Conservation (phyloP, 306 rosid species). For the Trifolium pratense region DNA sequence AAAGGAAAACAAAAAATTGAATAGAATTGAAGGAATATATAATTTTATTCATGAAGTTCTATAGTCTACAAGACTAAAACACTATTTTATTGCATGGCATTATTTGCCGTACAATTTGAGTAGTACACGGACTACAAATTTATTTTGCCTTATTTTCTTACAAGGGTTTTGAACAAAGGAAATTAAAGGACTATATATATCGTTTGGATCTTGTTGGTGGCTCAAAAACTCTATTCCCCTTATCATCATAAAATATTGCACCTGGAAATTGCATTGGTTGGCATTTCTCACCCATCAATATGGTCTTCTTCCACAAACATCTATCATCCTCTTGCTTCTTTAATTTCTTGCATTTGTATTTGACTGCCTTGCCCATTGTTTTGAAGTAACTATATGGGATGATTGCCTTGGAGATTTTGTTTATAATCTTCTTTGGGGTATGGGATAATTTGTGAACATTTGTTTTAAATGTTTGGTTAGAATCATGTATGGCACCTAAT, state of each 20-base stretch:
- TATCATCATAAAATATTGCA: constrained; percentile 47
- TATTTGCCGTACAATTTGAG: not conserved
- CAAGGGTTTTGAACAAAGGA: not conserved
- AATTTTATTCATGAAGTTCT: not conserved
- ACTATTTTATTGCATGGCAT: not conserved
- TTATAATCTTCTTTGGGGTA: constrained; percentile 18
- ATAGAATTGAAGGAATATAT: not conserved
- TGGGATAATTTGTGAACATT: not conserved
- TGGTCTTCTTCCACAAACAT: constrained; percentile 58
- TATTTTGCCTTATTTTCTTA: not conserved
- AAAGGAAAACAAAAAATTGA: not conserved
- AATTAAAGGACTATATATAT: constrained; percentile 1
- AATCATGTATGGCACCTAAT: not conserved
- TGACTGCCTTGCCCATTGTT: constrained; percentile 27
- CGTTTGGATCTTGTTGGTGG: constrained; percentile 47
- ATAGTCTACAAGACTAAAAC: not conserved
- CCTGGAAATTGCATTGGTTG: constrained; percentile 52
- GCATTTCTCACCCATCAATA: constrained; percentile 60
- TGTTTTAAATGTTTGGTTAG: not conserved
- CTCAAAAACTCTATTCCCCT: constrained; percentile 45
- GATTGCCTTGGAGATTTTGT: constrained; percentile 16
- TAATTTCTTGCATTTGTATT: not conserved
- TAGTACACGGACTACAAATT: not conserved
- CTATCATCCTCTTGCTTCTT: constrained; percentile 35
- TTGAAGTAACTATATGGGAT: constrained; percentile 1